These are phyloP conservation scores for Moniliophthora roreri DNA, from an alignment of 1,284 basidiomycete species.

Conservation along the genomic window DNA sequence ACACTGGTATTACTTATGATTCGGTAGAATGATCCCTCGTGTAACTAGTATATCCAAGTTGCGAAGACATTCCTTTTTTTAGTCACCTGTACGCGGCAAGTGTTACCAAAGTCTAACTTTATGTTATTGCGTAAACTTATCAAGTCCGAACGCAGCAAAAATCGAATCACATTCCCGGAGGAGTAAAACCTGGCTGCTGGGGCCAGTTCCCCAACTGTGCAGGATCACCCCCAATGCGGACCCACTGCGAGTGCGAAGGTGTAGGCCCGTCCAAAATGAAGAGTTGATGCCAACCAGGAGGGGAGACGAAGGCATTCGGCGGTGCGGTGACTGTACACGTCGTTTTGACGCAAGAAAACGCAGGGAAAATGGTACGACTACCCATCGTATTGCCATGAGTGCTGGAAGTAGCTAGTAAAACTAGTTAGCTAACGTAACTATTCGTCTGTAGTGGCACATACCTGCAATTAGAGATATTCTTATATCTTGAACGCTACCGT, in stretches of 20 bases:
- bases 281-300: constrained; percentile 56
- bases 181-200: constrained; percentile 43
- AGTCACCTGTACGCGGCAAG: too few relatives aligned
- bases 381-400: constrained; percentile 60
- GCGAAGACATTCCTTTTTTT: too few relatives aligned
- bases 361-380: constrained; percentile 51
- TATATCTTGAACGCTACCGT: constrained; percentile 55
- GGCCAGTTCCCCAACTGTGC: constrained; percentile 53
- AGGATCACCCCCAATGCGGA: constrained; percentile 57
- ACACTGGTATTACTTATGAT: too few relatives aligned
- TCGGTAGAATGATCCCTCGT: too few relatives aligned
- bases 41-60: too few relatives aligned
- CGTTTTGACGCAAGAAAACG: constrained; percentile 46
- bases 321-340: constrained; percentile 52
- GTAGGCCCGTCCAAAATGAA: constrained; percentile 57
- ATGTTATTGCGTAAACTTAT: too few relatives aligned
- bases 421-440: neutral
- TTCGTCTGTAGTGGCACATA: neutral
- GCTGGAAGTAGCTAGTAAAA: constrained; percentile 43
- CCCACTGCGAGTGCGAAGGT: constrained; percentile 50
- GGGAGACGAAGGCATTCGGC: constrained; percentile 46
- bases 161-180: constrained; percentile 37
- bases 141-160: too few relatives aligned
- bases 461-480: constrained; percentile 42
- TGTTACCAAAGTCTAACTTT: too few relatives aligned